Base-by-base conservation (phyloP, 495 filamentous ascomycete species). In the Penicillium pancosmium region DNA sequence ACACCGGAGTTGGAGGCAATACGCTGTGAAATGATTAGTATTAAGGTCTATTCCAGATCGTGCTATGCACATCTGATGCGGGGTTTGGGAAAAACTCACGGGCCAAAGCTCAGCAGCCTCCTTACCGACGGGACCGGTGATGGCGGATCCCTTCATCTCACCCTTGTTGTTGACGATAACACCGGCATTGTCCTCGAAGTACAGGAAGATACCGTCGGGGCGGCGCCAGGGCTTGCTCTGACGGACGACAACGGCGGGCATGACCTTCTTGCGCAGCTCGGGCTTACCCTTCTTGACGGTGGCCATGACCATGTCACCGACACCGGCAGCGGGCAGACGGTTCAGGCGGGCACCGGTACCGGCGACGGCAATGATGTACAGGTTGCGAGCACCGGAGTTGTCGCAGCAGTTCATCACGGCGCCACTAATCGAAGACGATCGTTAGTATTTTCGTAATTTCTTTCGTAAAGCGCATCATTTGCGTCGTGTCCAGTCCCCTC, bases 251-350 rank as follows among this genome's bases (percentile, higher is more conserved):
- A 98, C 93, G 66, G 93, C 93, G 62, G 93, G 94, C 92, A 97
- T 96, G 80, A 98, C 93, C 88, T 98, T 98, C 90, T 98, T 98
- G 75, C 93, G 84, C 70, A 98, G 83, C 82, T 98, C 93, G 50
- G 94, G 93, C 90, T 98, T 98, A 77, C 93, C 92, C 91, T 99
- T 99, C 90, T 99, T 98, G 81, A 99, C 95, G 62, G 95, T 98
- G 59, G 93, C 92, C 95, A 98, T 98, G 69, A 98, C 95, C 94
- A 98, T 98, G 83, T 98, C 94, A 68, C 93, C 93, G 70, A 98
- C 95, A 85, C 94, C 94, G 52, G 89, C 94, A 69, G 95, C 95
- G 66, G 94, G 94, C 63, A 99, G 88, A 77, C 94, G 87, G 86
- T 99, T 99, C 62, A 99, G 90, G 65, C 94, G 92, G 64, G 94